Evolutionary conservation across 1,284 basidiomycete species (phyloP).

Genomic region (Leccinum subrobustum): DNA sequence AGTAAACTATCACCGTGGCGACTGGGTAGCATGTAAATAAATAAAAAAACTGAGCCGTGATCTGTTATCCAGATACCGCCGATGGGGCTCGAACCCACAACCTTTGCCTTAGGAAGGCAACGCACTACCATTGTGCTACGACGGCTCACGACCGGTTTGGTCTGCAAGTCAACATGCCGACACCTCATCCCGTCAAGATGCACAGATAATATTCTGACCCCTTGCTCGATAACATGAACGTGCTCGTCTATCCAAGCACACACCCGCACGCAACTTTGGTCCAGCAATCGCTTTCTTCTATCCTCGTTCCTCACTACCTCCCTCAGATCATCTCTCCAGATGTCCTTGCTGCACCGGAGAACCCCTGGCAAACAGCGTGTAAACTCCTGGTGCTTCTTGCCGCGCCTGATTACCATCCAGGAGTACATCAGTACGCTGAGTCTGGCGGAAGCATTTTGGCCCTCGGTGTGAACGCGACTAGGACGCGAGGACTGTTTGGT

Average conservation of each 20-base stretch:
- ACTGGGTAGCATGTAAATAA: not conserved
- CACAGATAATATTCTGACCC: not conserved
- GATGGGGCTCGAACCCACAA: slow-evolving; percentile 41
- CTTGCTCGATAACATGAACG: slow-evolving; percentile 53
- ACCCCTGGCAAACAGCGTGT: slow-evolving; percentile 77
- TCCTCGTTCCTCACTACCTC: slow-evolving; percentile 74
- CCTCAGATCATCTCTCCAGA: slow-evolving; percentile 66
- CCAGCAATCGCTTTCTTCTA: slow-evolving; percentile 42
- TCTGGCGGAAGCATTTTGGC: slow-evolving; percentile 70
- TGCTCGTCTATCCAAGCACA: slow-evolving; percentile 77
- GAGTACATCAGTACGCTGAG: slow-evolving; percentile 64
- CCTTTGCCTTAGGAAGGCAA: slow-evolving; percentile 42
- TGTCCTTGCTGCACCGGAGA: slow-evolving; percentile 47
- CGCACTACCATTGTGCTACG: slow-evolving; percentile 42
- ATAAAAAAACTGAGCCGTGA: slow-evolving; percentile 22
- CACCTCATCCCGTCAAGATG: not conserved
- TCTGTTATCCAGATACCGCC: slow-evolving; percentile 33
- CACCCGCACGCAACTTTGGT: slow-evolving; percentile 42
- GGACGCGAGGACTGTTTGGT: slow-evolving; percentile 23
- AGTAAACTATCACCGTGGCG: too few species aligned
- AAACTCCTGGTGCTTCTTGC: slow-evolving; percentile 78
- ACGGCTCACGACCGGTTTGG: slow-evolving; percentile 23
- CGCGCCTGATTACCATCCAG: slow-evolving; percentile 44
- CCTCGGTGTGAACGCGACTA: slow-evolving; percentile 52
- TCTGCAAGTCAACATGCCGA: not conserved